Percentiles rank a stretch among this genome's conserved stretches.
Evolutionary conservation across 2,329 filamentous ascomycete genomes (phyloP).

Genomic region (Botrytis fragariae): DNA sequence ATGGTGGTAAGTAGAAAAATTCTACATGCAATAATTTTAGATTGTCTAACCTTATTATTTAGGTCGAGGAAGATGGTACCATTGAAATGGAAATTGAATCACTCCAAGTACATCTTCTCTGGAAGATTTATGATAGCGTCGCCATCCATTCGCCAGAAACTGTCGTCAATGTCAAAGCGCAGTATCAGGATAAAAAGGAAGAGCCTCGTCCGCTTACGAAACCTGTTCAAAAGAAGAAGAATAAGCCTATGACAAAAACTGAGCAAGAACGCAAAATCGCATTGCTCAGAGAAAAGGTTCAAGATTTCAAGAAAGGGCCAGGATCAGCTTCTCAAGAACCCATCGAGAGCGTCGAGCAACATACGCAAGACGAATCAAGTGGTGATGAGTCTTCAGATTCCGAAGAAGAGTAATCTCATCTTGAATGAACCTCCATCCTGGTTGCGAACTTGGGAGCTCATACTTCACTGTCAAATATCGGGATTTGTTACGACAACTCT

Average conservation of each 20-base stretch:
- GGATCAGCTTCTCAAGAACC: slow-evolving; percentile 43
- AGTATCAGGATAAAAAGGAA: slow-evolving; percentile 31
- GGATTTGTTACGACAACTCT: not conserved
- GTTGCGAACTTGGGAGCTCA: not conserved
- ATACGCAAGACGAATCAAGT: slow-evolving; percentile 45
- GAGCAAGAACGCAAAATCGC: slow-evolving; percentile 69
- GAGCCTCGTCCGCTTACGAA: slow-evolving; percentile 36
- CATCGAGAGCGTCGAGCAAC: slow-evolving; percentile 38
- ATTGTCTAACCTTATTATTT: slow-evolving; percentile 31
- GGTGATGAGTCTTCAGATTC: slow-evolving; percentile 55
- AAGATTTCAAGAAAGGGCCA: slow-evolving; percentile 39
- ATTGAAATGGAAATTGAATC: slow-evolving; percentile 60
- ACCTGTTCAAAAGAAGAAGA: slow-evolving; percentile 51
- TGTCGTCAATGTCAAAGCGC: slow-evolving; percentile 32
- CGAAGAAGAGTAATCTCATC: slow-evolving; percentile 43
- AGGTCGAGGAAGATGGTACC: slow-evolving; percentile 51
- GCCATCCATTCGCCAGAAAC: slow-evolving; percentile 50
- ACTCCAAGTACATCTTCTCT: slow-evolving; percentile 52
- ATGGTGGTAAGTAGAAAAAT: slow-evolving; percentile 52
- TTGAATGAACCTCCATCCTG: not conserved
- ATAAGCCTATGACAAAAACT: slow-evolving; percentile 72
- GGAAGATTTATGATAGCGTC: slow-evolving; percentile 54
- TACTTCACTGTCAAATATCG: not conserved
- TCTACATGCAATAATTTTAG: slow-evolving; percentile 21
- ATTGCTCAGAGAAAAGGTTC: slow-evolving; percentile 59